A percentile compares a stretch with the other conserved stretches of the same genome.
Conservation (phyloP, 2,329 filamentous ascomycete species). For the Sporothrix inflata region DNA sequence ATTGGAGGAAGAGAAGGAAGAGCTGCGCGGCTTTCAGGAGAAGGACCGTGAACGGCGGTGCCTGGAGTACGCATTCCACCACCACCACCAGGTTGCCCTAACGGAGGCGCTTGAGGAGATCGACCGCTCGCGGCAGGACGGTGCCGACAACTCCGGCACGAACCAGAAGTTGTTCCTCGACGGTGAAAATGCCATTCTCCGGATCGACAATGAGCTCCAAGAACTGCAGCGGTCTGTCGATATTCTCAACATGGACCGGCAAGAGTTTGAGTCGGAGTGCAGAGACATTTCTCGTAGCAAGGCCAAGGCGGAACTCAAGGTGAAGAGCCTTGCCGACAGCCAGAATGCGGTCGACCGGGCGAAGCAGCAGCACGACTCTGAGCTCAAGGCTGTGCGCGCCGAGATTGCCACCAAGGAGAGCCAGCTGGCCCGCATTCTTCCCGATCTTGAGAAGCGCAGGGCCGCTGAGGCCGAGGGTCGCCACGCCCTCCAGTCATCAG, state of each 20-base stretch:
- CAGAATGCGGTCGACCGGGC: constrained; percentile 77
- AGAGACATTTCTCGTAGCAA: constrained; percentile 77
- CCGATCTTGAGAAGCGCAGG: constrained; percentile 74
- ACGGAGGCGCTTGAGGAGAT: constrained; percentile 78
- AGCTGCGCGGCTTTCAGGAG: constrained; percentile 89
- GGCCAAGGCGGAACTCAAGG: constrained; percentile 83
- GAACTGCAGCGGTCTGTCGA: constrained; percentile 82
- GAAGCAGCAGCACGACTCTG: constrained; percentile 69
- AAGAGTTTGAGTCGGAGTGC: constrained; percentile 86
- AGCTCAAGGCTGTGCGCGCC: constrained; percentile 71
- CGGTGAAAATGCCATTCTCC: constrained; percentile 76
- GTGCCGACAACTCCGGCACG: constrained; percentile 81
- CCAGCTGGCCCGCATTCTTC: constrained; percentile 74
- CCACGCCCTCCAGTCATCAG: constrained; percentile 73
- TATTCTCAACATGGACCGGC: constrained; percentile 79
- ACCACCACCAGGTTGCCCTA: constrained; percentile 82
- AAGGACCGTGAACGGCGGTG: constrained; percentile 91
- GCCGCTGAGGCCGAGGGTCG: constrained; percentile 72
- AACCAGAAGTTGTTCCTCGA: constrained; percentile 76
- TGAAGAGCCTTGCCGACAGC: constrained; percentile 81
- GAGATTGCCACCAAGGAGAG: constrained; percentile 77
- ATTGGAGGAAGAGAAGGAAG: constrained; percentile 95
- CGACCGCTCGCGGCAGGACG: constrained; percentile 78
- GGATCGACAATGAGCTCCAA: constrained; percentile 77
- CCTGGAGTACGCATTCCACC: constrained; percentile 91